phyloP scores from a whole-genome alignment of 306 rosid species.

The Hylodesmum podocarpum region DNA sequence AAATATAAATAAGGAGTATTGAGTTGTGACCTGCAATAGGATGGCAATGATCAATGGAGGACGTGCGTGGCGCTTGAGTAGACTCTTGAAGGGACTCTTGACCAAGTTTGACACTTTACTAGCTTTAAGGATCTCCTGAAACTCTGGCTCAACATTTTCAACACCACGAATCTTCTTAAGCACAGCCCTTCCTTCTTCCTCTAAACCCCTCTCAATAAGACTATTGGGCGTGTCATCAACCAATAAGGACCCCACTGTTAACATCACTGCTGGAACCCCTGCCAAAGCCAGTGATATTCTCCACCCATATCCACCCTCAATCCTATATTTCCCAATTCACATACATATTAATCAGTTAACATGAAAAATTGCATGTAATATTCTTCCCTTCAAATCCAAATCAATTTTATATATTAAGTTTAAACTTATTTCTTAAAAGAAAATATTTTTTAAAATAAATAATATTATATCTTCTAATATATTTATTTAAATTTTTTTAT shows the following conservation, averaged over 20 bases:
- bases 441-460: too few species aligned
- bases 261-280: slow-evolving; percentile 47
- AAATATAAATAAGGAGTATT: not conserved
- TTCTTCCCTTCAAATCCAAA: not conserved
- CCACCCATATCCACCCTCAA: slow-evolving; percentile 68
- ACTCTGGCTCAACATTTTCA: slow-evolving; percentile 54
- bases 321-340: slow-evolving; percentile 23
- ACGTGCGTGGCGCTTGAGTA: slow-evolving; percentile 47
- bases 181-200: slow-evolving; percentile 48
- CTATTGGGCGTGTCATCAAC: slow-evolving; percentile 61
- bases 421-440: too few species aligned
- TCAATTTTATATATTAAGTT: not conserved
- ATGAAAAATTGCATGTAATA: not conserved
- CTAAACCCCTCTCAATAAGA: slow-evolving; percentile 51
- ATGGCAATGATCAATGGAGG: slow-evolving; percentile 57
- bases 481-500: too few species aligned
- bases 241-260: slow-evolving; percentile 41
- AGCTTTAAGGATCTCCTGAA: slow-evolving; percentile 48
- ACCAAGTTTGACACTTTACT: slow-evolving; percentile 45
- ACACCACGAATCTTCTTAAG: slow-evolving; percentile 59
- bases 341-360: not conserved
- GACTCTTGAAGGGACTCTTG: slow-evolving; percentile 43
- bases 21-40: slow-evolving; percentile 33
- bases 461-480: too few species aligned
- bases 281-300: slow-evolving; percentile 60